Evolutionary conservation across 2,329 filamentous ascomycete genomes (phyloP).

Genomic region (Blastomyces silverae): DNA sequence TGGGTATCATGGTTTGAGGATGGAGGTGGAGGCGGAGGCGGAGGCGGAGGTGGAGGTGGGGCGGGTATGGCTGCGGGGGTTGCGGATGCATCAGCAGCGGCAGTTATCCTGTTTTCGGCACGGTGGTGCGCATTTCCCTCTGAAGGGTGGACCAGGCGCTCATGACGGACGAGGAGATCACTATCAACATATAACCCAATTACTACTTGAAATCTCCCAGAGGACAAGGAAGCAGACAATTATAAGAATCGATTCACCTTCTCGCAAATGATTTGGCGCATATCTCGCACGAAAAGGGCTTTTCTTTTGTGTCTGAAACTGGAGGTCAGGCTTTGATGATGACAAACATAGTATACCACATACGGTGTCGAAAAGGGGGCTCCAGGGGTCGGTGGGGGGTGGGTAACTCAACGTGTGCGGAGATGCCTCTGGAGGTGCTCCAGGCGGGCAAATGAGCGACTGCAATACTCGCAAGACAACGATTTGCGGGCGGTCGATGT

Average conservation of each 20-base stretch:
- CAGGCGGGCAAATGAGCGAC: slow-evolving; percentile 43
- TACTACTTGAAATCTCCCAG: slow-evolving; percentile 19
- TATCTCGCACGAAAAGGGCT: slow-evolving; percentile 46
- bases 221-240: not conserved
- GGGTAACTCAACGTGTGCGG: slow-evolving; percentile 45
- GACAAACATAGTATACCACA: slow-evolving; percentile 12
- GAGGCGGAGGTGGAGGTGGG: slow-evolving; percentile 28
- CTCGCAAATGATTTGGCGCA: slow-evolving; percentile 46
- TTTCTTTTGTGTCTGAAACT: slow-evolving; percentile 44
- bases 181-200: slow-evolving; percentile 24
- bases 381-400: slow-evolving; percentile 9
- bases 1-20: slow-evolving; percentile 38
- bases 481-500: slow-evolving; percentile 41
- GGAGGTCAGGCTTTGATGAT: slow-evolving; percentile 24
- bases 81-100: slow-evolving; percentile 30
- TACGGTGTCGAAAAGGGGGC: not conserved
- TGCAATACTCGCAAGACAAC: slow-evolving; percentile 45
- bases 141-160: slow-evolving; percentile 43
- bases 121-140: slow-evolving; percentile 37
- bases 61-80: slow-evolving; percentile 32
- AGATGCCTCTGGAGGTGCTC: slow-evolving; percentile 48
- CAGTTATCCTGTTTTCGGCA: slow-evolving; percentile 30
- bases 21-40: slow-evolving; percentile 22
- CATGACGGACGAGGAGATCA: slow-evolving; percentile 46
- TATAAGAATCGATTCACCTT: slow-evolving; percentile 30